Percentiles rank a stretch among this genome's conserved stretches.
phyloP scores from a whole-genome alignment of 495 filamentous ascomycete genomes.

The Cetradonia linearis region DNA sequence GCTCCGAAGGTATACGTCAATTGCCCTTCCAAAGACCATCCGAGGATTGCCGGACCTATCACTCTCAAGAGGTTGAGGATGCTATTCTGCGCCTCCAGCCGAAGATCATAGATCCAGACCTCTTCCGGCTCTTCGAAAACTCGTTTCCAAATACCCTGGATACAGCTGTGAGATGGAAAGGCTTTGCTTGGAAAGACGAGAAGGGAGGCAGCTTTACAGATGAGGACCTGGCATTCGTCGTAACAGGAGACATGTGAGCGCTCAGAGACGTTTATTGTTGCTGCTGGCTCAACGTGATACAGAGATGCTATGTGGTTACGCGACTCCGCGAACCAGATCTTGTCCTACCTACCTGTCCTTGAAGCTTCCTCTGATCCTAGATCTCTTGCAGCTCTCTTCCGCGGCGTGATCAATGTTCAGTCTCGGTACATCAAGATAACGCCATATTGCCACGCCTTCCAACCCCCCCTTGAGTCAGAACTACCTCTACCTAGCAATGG shows the following conservation, averaged over 20 bases:
- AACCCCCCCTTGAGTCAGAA: constrained; percentile 46
- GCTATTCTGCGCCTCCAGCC: constrained; percentile 38
- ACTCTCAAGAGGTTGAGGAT: constrained; percentile 43
- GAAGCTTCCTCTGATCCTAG: constrained; percentile 40
- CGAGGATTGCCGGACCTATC: constrained; percentile 51
- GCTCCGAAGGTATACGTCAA: constrained; percentile 33
- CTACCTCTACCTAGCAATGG: constrained; percentile 40
- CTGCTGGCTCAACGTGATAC: constrained; percentile 3
- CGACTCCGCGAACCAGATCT: constrained; percentile 57
- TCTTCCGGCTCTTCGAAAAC: constrained; percentile 55
- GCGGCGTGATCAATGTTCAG: constrained; percentile 58
- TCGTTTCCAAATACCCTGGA: constrained; percentile 58
- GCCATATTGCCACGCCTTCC: constrained; percentile 57
- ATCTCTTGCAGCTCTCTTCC: constrained; percentile 48
- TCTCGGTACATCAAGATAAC: constrained; percentile 48
- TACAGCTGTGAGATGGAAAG: constrained; percentile 56
- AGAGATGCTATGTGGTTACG: constrained; percentile 60
- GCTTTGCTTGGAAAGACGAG: constrained; percentile 39
- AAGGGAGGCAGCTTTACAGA: constrained; percentile 34
- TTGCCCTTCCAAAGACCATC: constrained; percentile 49
- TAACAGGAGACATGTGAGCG: constrained; percentile 48
- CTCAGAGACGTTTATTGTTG: neutral
- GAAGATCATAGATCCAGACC: constrained; percentile 52
- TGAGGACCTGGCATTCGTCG: constrained; percentile 54
- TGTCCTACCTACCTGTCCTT: constrained; percentile 50